Percentiles rank a stretch among this genome's conserved stretches.
These are phyloP conservation scores for Tephrocybe sp. DNA, from an alignment of 768 basidiomycete species.

Conservation along the genomic window DNA sequence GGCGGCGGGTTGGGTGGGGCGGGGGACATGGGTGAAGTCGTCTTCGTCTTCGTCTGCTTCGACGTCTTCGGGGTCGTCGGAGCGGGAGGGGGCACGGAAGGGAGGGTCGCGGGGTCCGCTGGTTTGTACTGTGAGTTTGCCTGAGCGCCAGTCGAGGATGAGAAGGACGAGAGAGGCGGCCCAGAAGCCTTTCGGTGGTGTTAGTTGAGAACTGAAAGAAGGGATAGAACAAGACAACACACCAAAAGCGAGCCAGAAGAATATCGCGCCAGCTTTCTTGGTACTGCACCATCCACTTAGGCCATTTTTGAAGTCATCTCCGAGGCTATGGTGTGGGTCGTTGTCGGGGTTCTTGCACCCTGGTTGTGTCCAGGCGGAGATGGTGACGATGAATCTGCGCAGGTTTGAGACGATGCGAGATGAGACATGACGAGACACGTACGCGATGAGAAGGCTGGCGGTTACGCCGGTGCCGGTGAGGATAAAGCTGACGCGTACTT, in stretches of 20 bases:
- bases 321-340: slow-evolving; percentile 73
- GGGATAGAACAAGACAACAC: slow-evolving; percentile 22
- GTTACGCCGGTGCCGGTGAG: slow-evolving; percentile 69
- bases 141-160: slow-evolving; percentile 76
- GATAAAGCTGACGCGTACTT: slow-evolving; percentile 83
- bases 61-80: slow-evolving; percentile 48
- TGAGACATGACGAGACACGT: slow-evolving; percentile 31
- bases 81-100: slow-evolving; percentile 55
- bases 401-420: slow-evolving; percentile 4
- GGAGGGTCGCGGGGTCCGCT: slow-evolving; percentile 65
- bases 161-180: slow-evolving; percentile 63
- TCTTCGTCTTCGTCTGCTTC: slow-evolving; percentile 23
- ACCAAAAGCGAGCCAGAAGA: slow-evolving; percentile 89
- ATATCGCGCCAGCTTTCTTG: slow-evolving; percentile 87
- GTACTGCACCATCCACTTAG: slow-evolving; percentile 87
- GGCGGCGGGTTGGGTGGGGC: slow-evolving; percentile 27
- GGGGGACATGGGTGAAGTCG: slow-evolving; percentile 51
- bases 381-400: slow-evolving; percentile 68
- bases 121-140: slow-evolving; percentile 50
- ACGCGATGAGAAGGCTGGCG: slow-evolving; percentile 76
- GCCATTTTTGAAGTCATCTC: slow-evolving; percentile 64
- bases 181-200: slow-evolving; percentile 63
- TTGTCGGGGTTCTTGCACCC: slow-evolving; percentile 86
- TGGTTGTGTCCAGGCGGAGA: slow-evolving; percentile 84
- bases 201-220: slow-evolving; percentile 5